These are phyloP conservation scores for Ambrosiella beaveri DNA, from an alignment of 2,329 filamentous ascomycete species.

Conservation along the genomic window DNA sequence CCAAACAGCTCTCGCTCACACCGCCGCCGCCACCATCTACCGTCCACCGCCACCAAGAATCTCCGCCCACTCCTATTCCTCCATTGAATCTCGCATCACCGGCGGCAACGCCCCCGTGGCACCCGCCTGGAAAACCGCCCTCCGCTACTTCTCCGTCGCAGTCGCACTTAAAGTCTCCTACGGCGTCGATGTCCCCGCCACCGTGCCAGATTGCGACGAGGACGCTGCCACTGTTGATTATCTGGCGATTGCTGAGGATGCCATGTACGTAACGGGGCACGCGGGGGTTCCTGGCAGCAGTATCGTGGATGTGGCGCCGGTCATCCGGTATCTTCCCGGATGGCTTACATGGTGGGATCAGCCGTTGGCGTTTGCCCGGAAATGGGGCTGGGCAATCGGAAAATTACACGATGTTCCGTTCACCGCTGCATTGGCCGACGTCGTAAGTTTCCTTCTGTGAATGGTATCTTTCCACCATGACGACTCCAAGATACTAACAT, in stretches of 20 bases:
- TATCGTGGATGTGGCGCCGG: slow-evolving; percentile 30
- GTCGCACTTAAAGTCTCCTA: not conserved
- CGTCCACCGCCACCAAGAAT: not conserved
- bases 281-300: slow-evolving; percentile 19
- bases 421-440: slow-evolving; percentile 16
- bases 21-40: not conserved
- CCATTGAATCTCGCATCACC: not conserved
- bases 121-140: not conserved
- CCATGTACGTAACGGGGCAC: slow-evolving; percentile 20
- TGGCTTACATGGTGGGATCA: not conserved
- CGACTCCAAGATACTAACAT: slow-evolving; percentile 17
- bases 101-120: not conserved
- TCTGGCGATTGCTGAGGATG: slow-evolving; percentile 19
- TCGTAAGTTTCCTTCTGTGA: not conserved
- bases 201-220: not conserved
- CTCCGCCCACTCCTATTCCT: not conserved
- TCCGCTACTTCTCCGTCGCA: not conserved
- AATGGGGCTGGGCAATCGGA: slow-evolving; percentile 21
- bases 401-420: slow-evolving; percentile 21
- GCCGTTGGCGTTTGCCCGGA: slow-evolving; percentile 17
- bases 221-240: slow-evolving; percentile 13
- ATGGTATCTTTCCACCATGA: not conserved
- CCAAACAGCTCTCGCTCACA: slow-evolving; percentile 15
- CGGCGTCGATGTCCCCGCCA: not conserved
- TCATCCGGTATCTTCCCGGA: not conserved